Evolutionary conservation across 768 basidiomycete species (phyloP).

Genomic region (Lactifluus piperatus): DNA sequence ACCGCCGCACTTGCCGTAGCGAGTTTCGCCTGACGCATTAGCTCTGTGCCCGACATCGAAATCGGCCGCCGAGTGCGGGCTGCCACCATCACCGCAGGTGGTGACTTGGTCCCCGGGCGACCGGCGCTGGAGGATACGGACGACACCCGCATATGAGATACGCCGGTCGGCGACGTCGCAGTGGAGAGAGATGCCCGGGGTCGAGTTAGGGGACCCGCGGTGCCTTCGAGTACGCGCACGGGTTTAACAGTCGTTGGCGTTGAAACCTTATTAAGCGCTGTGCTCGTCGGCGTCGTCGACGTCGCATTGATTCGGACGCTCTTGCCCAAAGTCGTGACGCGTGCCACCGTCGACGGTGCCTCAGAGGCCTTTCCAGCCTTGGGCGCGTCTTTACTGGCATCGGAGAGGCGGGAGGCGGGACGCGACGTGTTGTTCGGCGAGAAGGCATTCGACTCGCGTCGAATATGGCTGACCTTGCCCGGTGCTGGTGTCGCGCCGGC

Average conservation of each 20-base stretch:
- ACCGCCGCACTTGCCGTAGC: background rate
- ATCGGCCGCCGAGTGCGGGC: conserved; percentile 1
- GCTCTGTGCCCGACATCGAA: conserved; percentile 17
- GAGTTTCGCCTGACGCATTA: conserved; percentile 11
- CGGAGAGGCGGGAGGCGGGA: conserved; percentile 19
- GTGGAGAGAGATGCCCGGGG: conserved; percentile 14
- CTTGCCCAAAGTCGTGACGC: conserved; percentile 18
- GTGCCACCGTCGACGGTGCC: background rate
- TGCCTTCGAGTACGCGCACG: conserved; percentile 3
- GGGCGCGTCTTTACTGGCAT: conserved; percentile 12
- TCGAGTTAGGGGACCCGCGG: conserved; percentile 11
- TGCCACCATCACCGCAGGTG: background rate
- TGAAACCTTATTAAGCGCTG: background rate
- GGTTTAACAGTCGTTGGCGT: conserved; percentile 14
- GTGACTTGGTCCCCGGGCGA: conserved; percentile 12
- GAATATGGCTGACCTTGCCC: conserved; percentile 11
- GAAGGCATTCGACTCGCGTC: conserved; percentile 17
- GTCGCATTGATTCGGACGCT: conserved; percentile 19
- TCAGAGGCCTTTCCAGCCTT: conserved; percentile 13
- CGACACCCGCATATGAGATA: background rate
- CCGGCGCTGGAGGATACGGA: conserved; percentile 9
- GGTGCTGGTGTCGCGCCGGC: conserved; percentile 13
- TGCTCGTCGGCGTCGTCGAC: conserved; percentile 3
- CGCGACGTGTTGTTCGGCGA: conserved; percentile 11
- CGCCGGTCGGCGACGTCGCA: conserved; percentile 4